Evolutionary conservation across 2,329 filamentous ascomycete species (phyloP).

Genomic region (Diaporthe batatas): DNA sequence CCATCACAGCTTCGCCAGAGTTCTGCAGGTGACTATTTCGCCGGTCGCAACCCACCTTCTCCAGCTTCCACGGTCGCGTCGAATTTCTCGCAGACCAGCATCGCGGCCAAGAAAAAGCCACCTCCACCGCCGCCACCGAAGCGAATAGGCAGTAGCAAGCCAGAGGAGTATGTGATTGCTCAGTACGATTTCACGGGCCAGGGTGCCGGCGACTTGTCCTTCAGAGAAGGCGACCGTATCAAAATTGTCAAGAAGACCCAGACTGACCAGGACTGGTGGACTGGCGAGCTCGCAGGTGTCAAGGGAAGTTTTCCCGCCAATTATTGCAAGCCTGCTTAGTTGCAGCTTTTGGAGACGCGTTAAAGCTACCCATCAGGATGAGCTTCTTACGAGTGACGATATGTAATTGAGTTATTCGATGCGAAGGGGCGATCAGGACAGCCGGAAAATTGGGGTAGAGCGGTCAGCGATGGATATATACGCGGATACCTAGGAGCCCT

Average conservation of each 20-base stretch:
- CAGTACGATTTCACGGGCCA: constrained; percentile 82
- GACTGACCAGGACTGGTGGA: constrained; percentile 90
- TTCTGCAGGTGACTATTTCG: constrained; percentile 53
- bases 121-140: constrained; percentile 79
- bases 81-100: constrained; percentile 46
- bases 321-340: constrained; percentile 70
- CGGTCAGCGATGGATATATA: constrained; percentile 21
- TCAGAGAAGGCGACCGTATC: constrained; percentile 83
- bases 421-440: neutral
- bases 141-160: constrained; percentile 63
- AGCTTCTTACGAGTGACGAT: constrained; percentile 1
- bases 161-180: constrained; percentile 74
- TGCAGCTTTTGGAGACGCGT: neutral
- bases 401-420: neutral
- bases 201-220: constrained; percentile 77
- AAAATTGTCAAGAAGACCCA: constrained; percentile 82
- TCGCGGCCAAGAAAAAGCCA: constrained; percentile 75
- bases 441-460: neutral
- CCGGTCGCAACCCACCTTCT: constrained; percentile 44
- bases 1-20: constrained; percentile 41
- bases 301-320: constrained; percentile 86
- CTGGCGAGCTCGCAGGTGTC: constrained; percentile 78
- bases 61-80: constrained; percentile 48
- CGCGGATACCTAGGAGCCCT: constrained; percentile 7
- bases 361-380: neutral